Evolutionary conservation across 2,329 filamentous ascomycete genomes (phyloP), one percentile per base, ranked within the genome.

Genomic region (Cladosporium sp.): DNA sequence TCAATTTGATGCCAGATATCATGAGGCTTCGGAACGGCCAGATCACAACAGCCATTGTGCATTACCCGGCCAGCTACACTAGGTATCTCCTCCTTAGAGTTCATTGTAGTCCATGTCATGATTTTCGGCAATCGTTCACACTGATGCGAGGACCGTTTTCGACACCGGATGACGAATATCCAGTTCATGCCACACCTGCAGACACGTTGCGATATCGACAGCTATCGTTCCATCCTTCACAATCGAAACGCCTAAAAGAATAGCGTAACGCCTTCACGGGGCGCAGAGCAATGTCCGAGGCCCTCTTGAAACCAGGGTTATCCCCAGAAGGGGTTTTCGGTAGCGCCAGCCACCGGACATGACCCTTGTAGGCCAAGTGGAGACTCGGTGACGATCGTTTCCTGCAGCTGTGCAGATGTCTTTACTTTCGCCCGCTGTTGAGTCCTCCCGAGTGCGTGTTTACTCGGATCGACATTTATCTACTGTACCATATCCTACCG

Each of bases 321-420:
- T 32, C 52, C 52, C 52, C 52, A 55, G 52, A 55, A 55, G 26
- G 52, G 30, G 52, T n/a, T 15, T 14, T n/a, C 52, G 12, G 52
- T 55, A 55, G 52, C 52, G 52, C 52, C 52, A 55, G 52, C 52
- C 52, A 55, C 52, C 52, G 10, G 15, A 55, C 32, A 5, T 21
- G 30, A 55, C 52, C 52, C 52, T 55, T 21, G 30, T 55, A 32
- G 18, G 7, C 10, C 15, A 47, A 47, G 59, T 51, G 59, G 59
- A 32, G 44, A 47, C 44, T 47, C 11, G 36, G 41, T 61, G 38
- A 61, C 44, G 59, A 61, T 61, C 28, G 60, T 61, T 30, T 38
- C 30, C 21, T 58, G 55, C 55, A 58, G 55, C 55, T 58, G 32
- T 58, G 55, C n/a, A 58, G 55, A 58, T 58, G 55, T 41, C 55